Conservation (phyloP, 1,284 basidiomycete species). For the Omphalotus olearius region DNA sequence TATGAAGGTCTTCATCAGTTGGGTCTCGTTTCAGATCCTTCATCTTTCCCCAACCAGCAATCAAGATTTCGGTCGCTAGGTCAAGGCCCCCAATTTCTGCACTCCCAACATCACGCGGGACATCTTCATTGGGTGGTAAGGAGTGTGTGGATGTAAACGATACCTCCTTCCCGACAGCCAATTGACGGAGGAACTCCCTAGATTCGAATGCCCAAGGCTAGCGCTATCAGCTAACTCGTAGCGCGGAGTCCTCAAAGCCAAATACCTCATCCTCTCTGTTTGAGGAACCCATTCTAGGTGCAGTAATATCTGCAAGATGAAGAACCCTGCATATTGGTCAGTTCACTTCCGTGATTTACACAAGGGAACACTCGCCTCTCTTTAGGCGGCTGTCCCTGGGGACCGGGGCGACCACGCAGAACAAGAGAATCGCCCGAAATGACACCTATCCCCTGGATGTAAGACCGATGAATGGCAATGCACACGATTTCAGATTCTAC, state of each 20-base stretch:
- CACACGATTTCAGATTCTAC: constrained; percentile 30
- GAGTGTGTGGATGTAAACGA: constrained; percentile 75
- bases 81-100: constrained; percentile 72
- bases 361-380: constrained; percentile 58
- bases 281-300: constrained; percentile 78
- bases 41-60: constrained; percentile 87
- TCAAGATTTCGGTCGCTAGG: constrained; percentile 75
- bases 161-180: constrained; percentile 88
- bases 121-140: constrained; percentile 63
- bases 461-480: constrained; percentile 14
- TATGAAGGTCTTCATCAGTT: constrained; percentile 75
- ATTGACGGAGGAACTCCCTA: constrained; percentile 84
- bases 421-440: constrained; percentile 87
- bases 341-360: constrained; percentile 1
- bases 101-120: constrained; percentile 71
- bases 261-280: constrained; percentile 79
- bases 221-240: background rate
- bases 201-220: constrained; percentile 91
- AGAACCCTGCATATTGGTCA: constrained; percentile 55
- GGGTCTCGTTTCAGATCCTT: constrained; percentile 81
- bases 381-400: constrained; percentile 82
- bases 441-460: constrained; percentile 54
- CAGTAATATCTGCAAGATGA: constrained; percentile 79
- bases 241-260: constrained; percentile 7
- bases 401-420: constrained; percentile 70